Evolutionary conservation across 176 grass and related monocot species (phyloP).

Genomic region (Oryza punctata): DNA sequence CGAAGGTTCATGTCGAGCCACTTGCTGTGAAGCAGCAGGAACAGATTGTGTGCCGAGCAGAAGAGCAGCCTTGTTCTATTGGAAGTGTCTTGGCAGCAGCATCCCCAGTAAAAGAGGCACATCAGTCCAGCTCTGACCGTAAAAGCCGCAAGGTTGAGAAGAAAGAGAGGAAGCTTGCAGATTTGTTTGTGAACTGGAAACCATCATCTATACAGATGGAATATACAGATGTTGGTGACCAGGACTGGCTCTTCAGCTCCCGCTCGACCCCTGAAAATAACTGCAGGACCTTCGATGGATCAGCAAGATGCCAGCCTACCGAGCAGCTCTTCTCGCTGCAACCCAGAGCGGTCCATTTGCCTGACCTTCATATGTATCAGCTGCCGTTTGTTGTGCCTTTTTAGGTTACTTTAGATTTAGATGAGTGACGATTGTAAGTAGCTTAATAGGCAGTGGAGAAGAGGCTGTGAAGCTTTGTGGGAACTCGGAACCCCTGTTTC

Average conservation of each 20-base stretch:
- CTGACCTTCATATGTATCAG: background rate
- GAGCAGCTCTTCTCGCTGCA: background rate
- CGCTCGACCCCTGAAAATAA: background rate
- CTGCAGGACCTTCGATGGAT: background rate
- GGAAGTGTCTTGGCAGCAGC: background rate
- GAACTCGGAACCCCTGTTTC: background rate
- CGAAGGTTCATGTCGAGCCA: background rate
- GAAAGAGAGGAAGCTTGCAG: background rate
- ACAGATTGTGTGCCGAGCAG: background rate
- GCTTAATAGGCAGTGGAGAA: background rate
- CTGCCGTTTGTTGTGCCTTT: background rate
- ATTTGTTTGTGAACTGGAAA: background rate
- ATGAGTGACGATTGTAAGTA: background rate
- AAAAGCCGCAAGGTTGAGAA: background rate
- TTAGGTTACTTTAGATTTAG: background rate
- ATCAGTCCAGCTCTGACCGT: background rate
- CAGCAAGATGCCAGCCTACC: background rate
- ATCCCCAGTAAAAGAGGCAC: background rate
- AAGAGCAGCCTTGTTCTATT: background rate
- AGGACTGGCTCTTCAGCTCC: conserved; percentile 6
- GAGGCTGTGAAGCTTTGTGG: background rate
- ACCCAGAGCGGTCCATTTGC: background rate
- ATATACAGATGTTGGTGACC: background rate
- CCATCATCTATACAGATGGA: background rate
- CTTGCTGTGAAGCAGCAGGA: background rate